phyloP scores from a whole-genome alignment of 805 yeast species.

The Komagataella pseudopastoris region DNA sequence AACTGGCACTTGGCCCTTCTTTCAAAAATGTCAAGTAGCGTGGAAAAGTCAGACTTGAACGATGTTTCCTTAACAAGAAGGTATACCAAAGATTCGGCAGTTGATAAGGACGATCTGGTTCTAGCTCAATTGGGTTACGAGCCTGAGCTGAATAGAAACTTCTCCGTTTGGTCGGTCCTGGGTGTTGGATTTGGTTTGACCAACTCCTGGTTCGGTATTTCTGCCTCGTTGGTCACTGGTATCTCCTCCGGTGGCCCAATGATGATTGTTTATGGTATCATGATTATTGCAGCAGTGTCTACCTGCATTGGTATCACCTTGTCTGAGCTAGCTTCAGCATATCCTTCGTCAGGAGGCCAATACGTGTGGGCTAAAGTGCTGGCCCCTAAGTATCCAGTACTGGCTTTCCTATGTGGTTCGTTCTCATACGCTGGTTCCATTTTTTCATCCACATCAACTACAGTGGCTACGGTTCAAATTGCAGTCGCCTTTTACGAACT shows the following conservation, averaged over 20 bases:
- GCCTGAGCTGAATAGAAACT: slow-evolving; percentile 21
- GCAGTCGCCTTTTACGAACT: slow-evolving; percentile 33
- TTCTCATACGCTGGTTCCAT: slow-evolving; percentile 49
- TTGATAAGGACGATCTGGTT: background rate
- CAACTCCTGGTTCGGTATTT: slow-evolving; percentile 48
- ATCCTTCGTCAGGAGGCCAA: slow-evolving; percentile 47
- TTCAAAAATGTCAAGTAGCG: background rate
- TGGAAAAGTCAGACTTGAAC: background rate
- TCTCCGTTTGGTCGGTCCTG: slow-evolving; percentile 31
- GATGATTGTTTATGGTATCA: slow-evolving; percentile 40
- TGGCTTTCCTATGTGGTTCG: slow-evolving; percentile 48
- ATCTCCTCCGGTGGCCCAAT: slow-evolving; percentile 46
- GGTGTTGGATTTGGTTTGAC: slow-evolving; percentile 52
- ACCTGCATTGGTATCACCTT: slow-evolving; percentile 33
- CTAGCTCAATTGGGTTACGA: slow-evolving; percentile 2
- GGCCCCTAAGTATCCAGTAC: slow-evolving; percentile 34
- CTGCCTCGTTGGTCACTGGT: slow-evolving; percentile 41
- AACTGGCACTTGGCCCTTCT: background rate
- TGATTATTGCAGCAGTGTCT: slow-evolving; percentile 34
- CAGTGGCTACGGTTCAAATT: slow-evolving; percentile 37
- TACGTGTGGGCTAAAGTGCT: slow-evolving; percentile 44
- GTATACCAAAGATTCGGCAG: background rate
- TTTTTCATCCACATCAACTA: slow-evolving; percentile 48
- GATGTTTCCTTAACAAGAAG: background rate
- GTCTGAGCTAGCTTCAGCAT: slow-evolving; percentile 38